Percentiles rank a stretch among this genome's conserved stretches.
Evolutionary conservation across 164 flowering plant genomes (phyloP).

Genomic region (Saururus chinensis): DNA sequence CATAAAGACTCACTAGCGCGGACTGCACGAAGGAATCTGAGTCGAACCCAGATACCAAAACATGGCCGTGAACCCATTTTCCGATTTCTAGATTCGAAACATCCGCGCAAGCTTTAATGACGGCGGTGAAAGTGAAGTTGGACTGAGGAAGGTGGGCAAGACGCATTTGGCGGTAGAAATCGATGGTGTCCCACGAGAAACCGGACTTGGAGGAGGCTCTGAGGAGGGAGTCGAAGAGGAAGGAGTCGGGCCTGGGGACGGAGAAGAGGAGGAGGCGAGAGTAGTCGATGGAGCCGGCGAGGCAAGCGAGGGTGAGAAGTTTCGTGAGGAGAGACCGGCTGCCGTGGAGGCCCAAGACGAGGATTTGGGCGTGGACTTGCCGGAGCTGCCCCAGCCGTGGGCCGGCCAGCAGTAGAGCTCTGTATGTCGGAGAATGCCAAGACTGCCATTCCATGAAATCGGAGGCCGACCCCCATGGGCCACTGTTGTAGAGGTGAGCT

Average conservation of each 20-base stretch:
- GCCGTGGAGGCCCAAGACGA: conserved; percentile 33
- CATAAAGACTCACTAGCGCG: conserved; percentile 42
- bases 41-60: conserved; percentile 37
- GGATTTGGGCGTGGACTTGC: conserved; percentile 53
- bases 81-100: conserved; percentile 35
- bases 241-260: conserved; percentile 45
- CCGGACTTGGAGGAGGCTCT: conserved; percentile 28
- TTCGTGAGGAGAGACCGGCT: conserved; percentile 55
- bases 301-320: conserved; percentile 42
- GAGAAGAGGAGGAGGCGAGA: conserved; percentile 37
- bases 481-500: too few relatives aligned
- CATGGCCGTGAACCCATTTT: conserved; percentile 40
- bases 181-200: conserved; percentile 31
- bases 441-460: background rate
- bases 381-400: conserved; percentile 33
- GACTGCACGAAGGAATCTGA: conserved; percentile 48
- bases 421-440: conserved; percentile 27
- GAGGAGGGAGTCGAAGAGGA: conserved; percentile 56
- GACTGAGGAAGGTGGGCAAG: conserved; percentile 15
- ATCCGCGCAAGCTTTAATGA: conserved; percentile 70
- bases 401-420: conserved; percentile 42
- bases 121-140: conserved; percentile 48
- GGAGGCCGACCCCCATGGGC: too few relatives aligned
- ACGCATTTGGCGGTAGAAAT: conserved; percentile 43
- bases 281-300: conserved; percentile 43